Percentiles rank a stretch among this genome's conserved stretches.
phyloP scores from a whole-genome alignment of 2,329 filamentous ascomycete species.

The Curvularia eragrostidis region DNA sequence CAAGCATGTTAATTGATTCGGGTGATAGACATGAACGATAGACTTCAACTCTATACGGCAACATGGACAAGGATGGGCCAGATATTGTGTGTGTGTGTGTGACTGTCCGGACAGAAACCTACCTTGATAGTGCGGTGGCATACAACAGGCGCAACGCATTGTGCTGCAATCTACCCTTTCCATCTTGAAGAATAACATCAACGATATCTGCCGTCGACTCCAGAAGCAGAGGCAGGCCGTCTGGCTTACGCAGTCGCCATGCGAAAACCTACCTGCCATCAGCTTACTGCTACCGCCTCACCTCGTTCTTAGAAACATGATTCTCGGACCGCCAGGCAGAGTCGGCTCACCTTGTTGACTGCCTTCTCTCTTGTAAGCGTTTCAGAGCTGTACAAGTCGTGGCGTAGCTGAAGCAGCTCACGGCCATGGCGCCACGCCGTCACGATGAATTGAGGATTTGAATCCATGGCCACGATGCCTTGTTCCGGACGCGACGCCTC shows the following conservation, averaged over 20 bases:
- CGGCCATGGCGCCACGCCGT: slow-evolving; percentile 66
- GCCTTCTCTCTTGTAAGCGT: slow-evolving; percentile 44
- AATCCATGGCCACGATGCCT: slow-evolving; percentile 8
- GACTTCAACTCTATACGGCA: not conserved
- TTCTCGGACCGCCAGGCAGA: not conserved
- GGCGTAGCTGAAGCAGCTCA: slow-evolving; percentile 71
- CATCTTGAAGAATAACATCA: slow-evolving; percentile 72
- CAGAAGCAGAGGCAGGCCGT: slow-evolving; percentile 71
- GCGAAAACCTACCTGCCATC: slow-evolving; percentile 41
- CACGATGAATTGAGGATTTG: slow-evolving; percentile 17
- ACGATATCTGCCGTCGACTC: slow-evolving; percentile 78
- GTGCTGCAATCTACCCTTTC: slow-evolving; percentile 53
- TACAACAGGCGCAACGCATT: slow-evolving; percentile 74
- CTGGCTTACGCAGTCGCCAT: slow-evolving; percentile 42
- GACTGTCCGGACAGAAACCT: slow-evolving; percentile 17
- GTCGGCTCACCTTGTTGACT: slow-evolving; percentile 48
- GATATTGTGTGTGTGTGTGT: not conserved
- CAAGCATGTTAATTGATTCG: not conserved
- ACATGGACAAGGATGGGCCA: not conserved
- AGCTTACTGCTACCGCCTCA: slow-evolving; percentile 15
- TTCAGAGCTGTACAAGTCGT: slow-evolving; percentile 65
- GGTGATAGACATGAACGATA: not conserved
- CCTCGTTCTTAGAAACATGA: slow-evolving; percentile 1
- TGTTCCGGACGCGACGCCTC: slow-evolving; percentile 1
- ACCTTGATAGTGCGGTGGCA: slow-evolving; percentile 76